A percentile compares a stretch with the other conserved stretches of the same genome.
Evolutionary conservation across 305 asterid genomes (phyloP).

Genomic region (Solanum hybrid): DNA sequence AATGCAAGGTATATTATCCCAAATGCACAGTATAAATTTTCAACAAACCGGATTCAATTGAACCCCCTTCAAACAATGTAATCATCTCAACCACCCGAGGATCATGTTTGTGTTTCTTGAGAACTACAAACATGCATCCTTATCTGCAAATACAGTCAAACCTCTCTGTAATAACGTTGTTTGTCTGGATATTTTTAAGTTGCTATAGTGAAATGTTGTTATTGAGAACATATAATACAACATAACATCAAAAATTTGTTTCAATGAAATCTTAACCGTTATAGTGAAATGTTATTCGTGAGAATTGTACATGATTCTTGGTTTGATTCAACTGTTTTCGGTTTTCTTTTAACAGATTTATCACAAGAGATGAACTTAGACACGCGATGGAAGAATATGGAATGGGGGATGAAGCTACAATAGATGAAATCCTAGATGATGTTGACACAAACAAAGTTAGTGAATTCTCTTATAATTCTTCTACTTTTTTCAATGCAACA

Average conservation of each 20-base stretch:
- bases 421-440: slow-evolving; percentile 71
- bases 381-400: slow-evolving; percentile 69
- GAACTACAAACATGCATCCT: background rate
- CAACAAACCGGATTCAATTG: background rate
- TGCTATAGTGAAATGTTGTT: background rate
- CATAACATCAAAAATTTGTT: background rate
- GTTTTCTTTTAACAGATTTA: slow-evolving; percentile 29
- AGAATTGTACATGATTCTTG: background rate
- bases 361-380: slow-evolving; percentile 83
- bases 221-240: background rate
- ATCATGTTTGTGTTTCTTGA: background rate
- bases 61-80: background rate
- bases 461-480: background rate
- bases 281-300: background rate
- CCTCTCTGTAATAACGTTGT: background rate
- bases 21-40: background rate
- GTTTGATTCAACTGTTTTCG: background rate
- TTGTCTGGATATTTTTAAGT: background rate
- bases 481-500: background rate
- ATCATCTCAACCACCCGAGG: background rate
- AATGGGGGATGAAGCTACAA: slow-evolving; percentile 89
- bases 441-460: slow-evolving; percentile 71
- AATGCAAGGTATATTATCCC: background rate
- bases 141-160: background rate
- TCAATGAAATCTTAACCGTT: background rate